Evolutionary conservation across 305 asterid species (phyloP).

Genomic region (Rubia peregrina): DNA sequence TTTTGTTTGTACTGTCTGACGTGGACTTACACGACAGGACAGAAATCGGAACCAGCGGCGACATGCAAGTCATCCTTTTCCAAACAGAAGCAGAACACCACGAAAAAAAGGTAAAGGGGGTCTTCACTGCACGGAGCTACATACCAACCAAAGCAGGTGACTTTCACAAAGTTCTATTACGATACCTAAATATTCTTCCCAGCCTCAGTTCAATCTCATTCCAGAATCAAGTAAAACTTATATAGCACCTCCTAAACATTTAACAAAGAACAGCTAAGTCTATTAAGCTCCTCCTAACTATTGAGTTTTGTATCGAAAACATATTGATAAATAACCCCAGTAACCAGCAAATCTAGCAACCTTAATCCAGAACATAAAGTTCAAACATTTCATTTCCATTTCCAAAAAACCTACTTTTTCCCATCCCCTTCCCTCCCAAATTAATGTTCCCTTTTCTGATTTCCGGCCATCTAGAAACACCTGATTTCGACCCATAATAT

Average conservation of each 20-base stretch:
- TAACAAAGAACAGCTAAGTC: not conserved
- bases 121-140: not conserved
- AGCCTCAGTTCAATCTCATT: not conserved
- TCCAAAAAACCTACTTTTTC: not conserved
- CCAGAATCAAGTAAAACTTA: not conserved
- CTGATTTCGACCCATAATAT: not conserved
- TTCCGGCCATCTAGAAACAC: not conserved
- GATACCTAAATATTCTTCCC: not conserved
- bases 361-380: not conserved
- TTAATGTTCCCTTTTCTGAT: not conserved
- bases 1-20: not conserved
- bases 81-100: not conserved
- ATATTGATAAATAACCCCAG: no score
- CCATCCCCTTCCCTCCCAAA: not conserved
- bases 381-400: not conserved
- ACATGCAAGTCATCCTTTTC: not conserved
- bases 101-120: not conserved
- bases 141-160: not conserved
- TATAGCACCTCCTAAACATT: not conserved
- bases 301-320: not conserved
- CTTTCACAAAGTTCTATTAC: not conserved
- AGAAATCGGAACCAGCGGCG: not conserved
- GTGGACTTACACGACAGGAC: not conserved
- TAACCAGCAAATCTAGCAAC: no score
- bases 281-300: not conserved